Base-by-base conservation (phyloP, 139 green algal genomes). In the Pleodorina starrii region DNA sequence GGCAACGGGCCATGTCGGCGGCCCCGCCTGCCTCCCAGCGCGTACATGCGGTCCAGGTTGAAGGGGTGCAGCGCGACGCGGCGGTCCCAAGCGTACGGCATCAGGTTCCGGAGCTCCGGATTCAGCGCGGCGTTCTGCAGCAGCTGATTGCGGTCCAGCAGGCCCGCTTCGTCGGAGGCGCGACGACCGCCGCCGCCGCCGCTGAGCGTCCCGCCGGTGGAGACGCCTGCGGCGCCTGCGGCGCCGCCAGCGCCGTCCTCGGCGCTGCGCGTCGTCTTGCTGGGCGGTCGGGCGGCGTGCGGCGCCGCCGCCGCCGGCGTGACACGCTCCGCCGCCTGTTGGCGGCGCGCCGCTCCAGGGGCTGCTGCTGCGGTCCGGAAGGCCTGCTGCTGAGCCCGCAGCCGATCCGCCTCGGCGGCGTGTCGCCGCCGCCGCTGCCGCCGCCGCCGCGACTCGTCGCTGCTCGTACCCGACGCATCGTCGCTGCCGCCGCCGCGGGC, bases 21-120 rank as follows among this genome's bases (percentile, higher is more conserved):
- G 14, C 40, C 72, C 72, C 72, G 40, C 72, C 35, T 38, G 16
- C 72, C 72, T 17, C 38, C 72, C 17, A 59, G 27, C 27, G 72
- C 72, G 25, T 59, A 80, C 72, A 80, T 36, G 40, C 25, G 40
- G 23, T 80, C 72, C 72, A 80, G 32, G 11, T 57, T 57, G 72
- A 80, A 80, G 23, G 72, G 72, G 35, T 80, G 72, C 72, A 80
- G 38, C 40, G 16, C 72, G 1, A 80, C 23, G 43, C 72, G 72
- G 27, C 40, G 72, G 42, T 80, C 72, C 72, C 72, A 80, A 21
- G 19, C 72, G 72, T 80, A 80, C 72, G 72, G 72, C 72, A 80
- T 19, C 25, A 80, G 72, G 72, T 80, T 57, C 27, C 72, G 40
- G 40, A 80, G 72, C 72, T 59, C 40, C 5, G 72, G 72, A 36